These are phyloP conservation scores for Candida gorgasii DNA, from an alignment of 805 yeast species.

Conservation along the genomic window DNA sequence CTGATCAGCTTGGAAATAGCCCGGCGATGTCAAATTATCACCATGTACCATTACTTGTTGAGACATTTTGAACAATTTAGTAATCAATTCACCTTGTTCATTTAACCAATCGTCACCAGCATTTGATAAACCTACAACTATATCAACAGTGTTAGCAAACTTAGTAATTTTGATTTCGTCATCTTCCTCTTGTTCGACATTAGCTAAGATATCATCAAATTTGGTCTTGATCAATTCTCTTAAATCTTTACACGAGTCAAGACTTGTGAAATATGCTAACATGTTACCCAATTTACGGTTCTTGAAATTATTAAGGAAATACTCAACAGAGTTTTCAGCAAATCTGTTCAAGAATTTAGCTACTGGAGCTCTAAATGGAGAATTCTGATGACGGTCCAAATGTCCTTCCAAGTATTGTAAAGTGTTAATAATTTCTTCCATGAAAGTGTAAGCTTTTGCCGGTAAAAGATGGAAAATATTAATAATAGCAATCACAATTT, in stretches of 20 bases:
- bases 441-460: conserved; percentile 85
- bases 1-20: conserved; percentile 71
- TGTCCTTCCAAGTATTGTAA: conserved; percentile 78
- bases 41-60: conserved; percentile 32
- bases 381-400: conserved; percentile 76
- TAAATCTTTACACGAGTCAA: conserved; percentile 56
- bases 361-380: conserved; percentile 91
- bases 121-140: conserved; percentile 54
- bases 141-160: conserved; percentile 72
- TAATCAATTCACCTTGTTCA: conserved; percentile 47
- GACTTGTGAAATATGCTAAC: conserved; percentile 63
- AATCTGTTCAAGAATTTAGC: conserved; percentile 85
- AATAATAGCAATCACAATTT: conserved; percentile 84
- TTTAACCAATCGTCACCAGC: conserved; percentile 61
- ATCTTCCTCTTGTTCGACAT: conserved; percentile 49
- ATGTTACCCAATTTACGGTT: conserved; percentile 65
- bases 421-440: conserved; percentile 81
- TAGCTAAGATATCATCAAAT: conserved; percentile 48
- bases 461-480: conserved; percentile 92
- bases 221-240: conserved; percentile 57
- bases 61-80: conserved; percentile 39
- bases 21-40: conserved; percentile 51
- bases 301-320: conserved; percentile 65
- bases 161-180: conserved; percentile 59
- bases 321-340: conserved; percentile 69